A percentile compares a stretch with the other conserved stretches of the same genome.
phyloP scores from a whole-genome alignment of 2,329 filamentous ascomycete genomes.

The Curvularia sp. region DNA sequence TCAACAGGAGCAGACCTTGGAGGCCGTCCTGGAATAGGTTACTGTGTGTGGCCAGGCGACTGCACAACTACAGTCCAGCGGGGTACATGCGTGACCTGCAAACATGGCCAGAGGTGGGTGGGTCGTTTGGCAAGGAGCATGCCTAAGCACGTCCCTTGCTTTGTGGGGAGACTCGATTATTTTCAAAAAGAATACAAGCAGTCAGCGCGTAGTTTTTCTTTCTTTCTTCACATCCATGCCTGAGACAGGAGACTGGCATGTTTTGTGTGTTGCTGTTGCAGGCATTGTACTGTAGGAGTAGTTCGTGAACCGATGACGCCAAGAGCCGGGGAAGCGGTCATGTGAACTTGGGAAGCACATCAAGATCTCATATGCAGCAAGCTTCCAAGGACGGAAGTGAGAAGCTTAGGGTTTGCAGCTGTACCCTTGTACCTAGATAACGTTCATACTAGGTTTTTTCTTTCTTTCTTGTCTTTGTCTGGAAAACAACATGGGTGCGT shows the following conservation, averaged over 20 bases:
- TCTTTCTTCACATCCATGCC: background rate
- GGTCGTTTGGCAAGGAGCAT: background rate
- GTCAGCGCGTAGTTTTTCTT: background rate
- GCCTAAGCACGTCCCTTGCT: background rate
- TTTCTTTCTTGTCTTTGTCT: background rate
- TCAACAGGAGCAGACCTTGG: background rate
- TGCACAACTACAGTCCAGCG: background rate
- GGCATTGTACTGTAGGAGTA: background rate
- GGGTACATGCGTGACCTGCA: background rate
- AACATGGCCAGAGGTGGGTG: background rate
- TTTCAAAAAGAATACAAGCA: background rate
- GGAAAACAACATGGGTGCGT: background rate
- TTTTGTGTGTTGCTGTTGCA: constrained; percentile 1
- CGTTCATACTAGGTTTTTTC: background rate
- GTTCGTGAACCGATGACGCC: constrained; percentile 8
- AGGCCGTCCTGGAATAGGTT: background rate
- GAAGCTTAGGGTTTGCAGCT: constrained; percentile 7
- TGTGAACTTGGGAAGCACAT: constrained; percentile 11
- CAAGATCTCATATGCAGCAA: constrained; percentile 24
- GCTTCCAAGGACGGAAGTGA: constrained; percentile 16
- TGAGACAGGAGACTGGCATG: background rate
- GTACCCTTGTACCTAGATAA: background rate
- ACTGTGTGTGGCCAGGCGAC: background rate
- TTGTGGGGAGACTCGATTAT: background rate
- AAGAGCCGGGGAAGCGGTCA: constrained; percentile 19